Evolutionary conservation across 1,139 yeast species (phyloP), one percentile per base, ranked within the genome.

Genomic region (Geotrichum citri-aurantii): DNA sequence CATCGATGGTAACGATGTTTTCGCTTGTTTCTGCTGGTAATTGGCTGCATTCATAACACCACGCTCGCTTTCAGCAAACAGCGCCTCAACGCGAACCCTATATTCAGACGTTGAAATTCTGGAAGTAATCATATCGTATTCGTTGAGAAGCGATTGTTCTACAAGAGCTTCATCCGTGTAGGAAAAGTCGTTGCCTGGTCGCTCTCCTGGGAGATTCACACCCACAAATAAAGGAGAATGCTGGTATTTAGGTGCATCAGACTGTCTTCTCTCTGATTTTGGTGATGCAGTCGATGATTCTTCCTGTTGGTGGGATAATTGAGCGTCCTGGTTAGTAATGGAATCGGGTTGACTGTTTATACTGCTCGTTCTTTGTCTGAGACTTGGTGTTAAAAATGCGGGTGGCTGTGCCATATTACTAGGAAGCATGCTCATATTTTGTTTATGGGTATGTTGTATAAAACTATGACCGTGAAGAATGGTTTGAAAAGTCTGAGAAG

Each of bases 81-180:
- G 58, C 6, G 66, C 59, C 52, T 71, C 70, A 27, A 71, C 65
- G 27, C 71, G 63, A 55, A 63, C 65, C 24, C 72, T 64, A 64
- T 71, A 72, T 8, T 63, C 56, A 7, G 73, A 59, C 10, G 74
- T 67, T 17, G 76, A 72, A 60, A 73, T 67, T 24, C 74, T 62
- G 14, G 74, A 69, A 0, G 75, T 73, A 51, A 73, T 68, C 69
- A 73, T 71, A 62, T 73, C 75, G 59, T 73, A 73, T 49, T 75
- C 75, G 51, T 66, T 65, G 6, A 63, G 63, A 8, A 59, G 29
- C 5, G 62, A 53, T 10, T 52, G 48, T 29, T 59, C 58, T 8
- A 59, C 62, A 46, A 73, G 64, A 6, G 74, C 73, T 2, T 66
- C 59, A 31, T 71, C 72, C 5, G 72, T 73, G 23, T 69, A 67